Base-by-base conservation (phyloP, 345 rosid species). In the Citrus australasica region DNA sequence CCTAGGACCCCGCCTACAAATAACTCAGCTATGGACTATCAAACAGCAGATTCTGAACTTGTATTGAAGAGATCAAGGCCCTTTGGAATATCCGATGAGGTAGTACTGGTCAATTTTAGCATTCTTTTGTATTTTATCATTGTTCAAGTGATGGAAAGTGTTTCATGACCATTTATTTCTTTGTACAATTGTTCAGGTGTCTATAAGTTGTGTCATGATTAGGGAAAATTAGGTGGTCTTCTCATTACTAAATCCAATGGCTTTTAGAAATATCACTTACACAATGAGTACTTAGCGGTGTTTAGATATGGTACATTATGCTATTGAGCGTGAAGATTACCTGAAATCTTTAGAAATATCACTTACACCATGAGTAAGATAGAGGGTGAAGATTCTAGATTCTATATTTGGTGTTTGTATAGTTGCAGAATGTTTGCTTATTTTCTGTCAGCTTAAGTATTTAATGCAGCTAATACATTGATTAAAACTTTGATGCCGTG, bases 21-120 rank as follows among this genome's bases (percentile, higher is more conserved):
- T 81, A 90, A 85, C 80, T 81, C 91, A 22, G 79, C 88, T 69
- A 81, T 85, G 82, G 95, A 94, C 79, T 92, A 91, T 82, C 97
- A 90, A 79, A 88, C 92, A 63, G 95, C 98, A 71, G 97, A 91
- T 77, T 92, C 97, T 78, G 94, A 90, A 74, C 88, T 84, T 83
- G 87, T 86, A 51, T 38, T 87, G 84, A 92, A 90, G 90, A 91
- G 98, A 83, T 38, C 95, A 62, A 84, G 94, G 75, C 87, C 94
- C 19, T 91, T 85, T 73, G 97, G 93, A 82, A 82, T 90, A 35
- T 77, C 92, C 19, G 97, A 94, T 65, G 94, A 94, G 92, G 98
- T 92, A 79, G 75, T 5, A 7, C 33, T 46, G 9, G 16, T 66
- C 35, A 32, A 74, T 79, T 66, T 46, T 61, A 16, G 22, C 28